phyloP scores from a whole-genome alignment of 768 basidiomycete species.

The Tricholoma saponaceum region DNA sequence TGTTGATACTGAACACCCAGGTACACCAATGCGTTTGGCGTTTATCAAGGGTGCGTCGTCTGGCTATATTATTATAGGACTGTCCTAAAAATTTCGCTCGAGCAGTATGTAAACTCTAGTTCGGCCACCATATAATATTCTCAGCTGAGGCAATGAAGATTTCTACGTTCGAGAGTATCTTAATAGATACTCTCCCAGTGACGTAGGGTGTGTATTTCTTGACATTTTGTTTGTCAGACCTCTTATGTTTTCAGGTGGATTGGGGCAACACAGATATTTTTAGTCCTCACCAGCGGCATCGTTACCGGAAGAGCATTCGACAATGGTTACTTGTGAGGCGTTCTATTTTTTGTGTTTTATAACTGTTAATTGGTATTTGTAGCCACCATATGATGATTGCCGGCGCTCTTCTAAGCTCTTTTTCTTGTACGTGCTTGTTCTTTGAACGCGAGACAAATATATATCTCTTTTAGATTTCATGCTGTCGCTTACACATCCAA shows the following conservation, averaged over 20 bases:
- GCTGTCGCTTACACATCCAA: constrained; percentile 26
- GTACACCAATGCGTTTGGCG: constrained; percentile 22
- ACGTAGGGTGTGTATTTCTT: constrained; percentile 16
- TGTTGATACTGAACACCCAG: constrained; percentile 3
- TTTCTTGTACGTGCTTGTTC: constrained; percentile 8
- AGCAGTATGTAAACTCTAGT: not conserved
- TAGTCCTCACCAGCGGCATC: constrained; percentile 20
- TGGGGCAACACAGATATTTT: constrained; percentile 21
- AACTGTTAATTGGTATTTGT: not conserved
- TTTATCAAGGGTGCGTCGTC: constrained; percentile 20
- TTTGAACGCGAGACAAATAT: not conserved
- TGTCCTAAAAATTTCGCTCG: not conserved
- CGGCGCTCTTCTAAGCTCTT: constrained; percentile 9
- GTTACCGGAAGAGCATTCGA: constrained; percentile 24
- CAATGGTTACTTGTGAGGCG: constrained; percentile 24
- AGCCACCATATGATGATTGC: constrained; percentile 17
- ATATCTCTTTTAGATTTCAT: constrained; percentile 18
- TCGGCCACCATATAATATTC: not conserved
- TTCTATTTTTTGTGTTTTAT: not conserved
- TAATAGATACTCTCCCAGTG: constrained; percentile 12
- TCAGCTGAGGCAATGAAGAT: constrained; percentile 10
- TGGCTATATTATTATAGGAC: not conserved
- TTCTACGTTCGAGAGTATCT: constrained; percentile 24
- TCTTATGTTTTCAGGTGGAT: constrained; percentile 19
- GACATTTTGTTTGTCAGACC: not conserved